Conservation (phyloP, 768 basidiomycete genomes). For the Trametes gibbosa region DNA sequence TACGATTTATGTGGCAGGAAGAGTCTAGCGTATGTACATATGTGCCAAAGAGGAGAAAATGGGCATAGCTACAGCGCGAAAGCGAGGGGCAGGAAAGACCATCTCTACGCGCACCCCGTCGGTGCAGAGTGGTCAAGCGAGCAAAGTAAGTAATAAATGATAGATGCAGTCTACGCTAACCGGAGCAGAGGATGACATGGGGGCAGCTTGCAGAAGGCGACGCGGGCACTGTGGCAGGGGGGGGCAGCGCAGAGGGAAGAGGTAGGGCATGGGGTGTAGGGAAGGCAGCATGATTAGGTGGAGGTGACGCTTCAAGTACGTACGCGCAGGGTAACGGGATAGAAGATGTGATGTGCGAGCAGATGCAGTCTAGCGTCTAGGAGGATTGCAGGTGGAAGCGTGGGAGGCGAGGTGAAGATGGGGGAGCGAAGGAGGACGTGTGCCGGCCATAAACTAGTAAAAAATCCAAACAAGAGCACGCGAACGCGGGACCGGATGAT, state of each 20-base stretch:
- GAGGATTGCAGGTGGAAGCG: not conserved
- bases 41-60: not conserved
- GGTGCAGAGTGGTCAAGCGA: not conserved
- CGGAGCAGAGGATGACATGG: not conserved
- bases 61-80: slow-evolving; percentile 12
- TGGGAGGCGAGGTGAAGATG: too few relatives aligned
- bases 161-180: not conserved
- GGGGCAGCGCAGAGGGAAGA: not conserved
- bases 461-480: not conserved
- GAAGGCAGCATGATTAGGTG: slow-evolving; percentile 4
- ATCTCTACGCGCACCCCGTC: not conserved
- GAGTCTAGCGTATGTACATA: slow-evolving; percentile 4
- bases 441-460: slow-evolving; percentile 12
- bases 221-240: not conserved
- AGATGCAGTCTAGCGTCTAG: slow-evolving; percentile 17
- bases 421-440: not conserved
- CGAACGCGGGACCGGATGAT: not conserved
- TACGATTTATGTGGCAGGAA: not conserved
- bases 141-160: not conserved
- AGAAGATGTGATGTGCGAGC: not conserved
- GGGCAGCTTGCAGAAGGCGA: not conserved
- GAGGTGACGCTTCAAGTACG: slow-evolving; percentile 6
- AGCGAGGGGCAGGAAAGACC: not conserved
- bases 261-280: too few relatives aligned
- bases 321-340: not conserved